Percentiles rank a stretch among this genome's conserved stretches.
These are phyloP conservation scores for Aspergillus candidus DNA, from an alignment of 2,329 filamentous ascomycete genomes.

Conservation along the genomic window DNA sequence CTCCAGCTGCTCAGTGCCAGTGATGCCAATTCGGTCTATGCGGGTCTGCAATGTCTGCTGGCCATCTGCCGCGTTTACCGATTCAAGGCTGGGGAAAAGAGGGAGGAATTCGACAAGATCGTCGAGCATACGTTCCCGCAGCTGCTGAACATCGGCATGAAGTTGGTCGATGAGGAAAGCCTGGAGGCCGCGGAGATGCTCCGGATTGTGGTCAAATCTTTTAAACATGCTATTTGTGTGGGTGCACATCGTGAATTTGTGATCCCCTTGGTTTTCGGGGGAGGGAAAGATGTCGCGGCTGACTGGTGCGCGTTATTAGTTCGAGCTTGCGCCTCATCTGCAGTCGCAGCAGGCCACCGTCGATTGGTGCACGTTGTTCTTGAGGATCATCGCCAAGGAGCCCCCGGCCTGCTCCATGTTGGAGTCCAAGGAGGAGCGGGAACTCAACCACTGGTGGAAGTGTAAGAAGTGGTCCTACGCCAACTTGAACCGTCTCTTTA, in stretches of 20 bases:
- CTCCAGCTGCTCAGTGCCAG: slow-evolving; percentile 81
- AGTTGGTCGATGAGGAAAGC: slow-evolving; percentile 82
- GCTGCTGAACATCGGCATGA: slow-evolving; percentile 77
- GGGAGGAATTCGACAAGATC: slow-evolving; percentile 88
- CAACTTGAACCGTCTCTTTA: slow-evolving; percentile 91
- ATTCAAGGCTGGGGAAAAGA: slow-evolving; percentile 79
- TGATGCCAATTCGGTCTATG: slow-evolving; percentile 79
- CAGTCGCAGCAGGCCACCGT: slow-evolving; percentile 78
- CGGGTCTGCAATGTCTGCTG: slow-evolving; percentile 86
- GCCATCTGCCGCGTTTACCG: slow-evolving; percentile 93
- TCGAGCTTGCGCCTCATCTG: slow-evolving; percentile 75
- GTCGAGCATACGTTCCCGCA: slow-evolving; percentile 86
- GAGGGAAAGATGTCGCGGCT: slow-evolving; percentile 7
- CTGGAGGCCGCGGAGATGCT: slow-evolving; percentile 96
- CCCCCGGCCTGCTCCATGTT: slow-evolving; percentile 72
- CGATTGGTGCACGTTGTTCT: slow-evolving; percentile 92
- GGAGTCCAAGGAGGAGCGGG: slow-evolving; percentile 76
- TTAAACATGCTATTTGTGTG: slow-evolving; percentile 97
- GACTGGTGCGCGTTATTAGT: slow-evolving; percentile 48
- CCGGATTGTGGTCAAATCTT: slow-evolving; percentile 88
- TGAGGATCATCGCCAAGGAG: slow-evolving; percentile 80
- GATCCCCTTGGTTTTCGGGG: neutral
- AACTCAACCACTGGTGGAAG: slow-evolving; percentile 98
- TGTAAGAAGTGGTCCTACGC: slow-evolving; percentile 99
- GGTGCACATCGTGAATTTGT: slow-evolving; percentile 28